Evolutionary conservation across 257 asterid genomes (phyloP).

Genomic region (Lycium ferocissimum): DNA sequence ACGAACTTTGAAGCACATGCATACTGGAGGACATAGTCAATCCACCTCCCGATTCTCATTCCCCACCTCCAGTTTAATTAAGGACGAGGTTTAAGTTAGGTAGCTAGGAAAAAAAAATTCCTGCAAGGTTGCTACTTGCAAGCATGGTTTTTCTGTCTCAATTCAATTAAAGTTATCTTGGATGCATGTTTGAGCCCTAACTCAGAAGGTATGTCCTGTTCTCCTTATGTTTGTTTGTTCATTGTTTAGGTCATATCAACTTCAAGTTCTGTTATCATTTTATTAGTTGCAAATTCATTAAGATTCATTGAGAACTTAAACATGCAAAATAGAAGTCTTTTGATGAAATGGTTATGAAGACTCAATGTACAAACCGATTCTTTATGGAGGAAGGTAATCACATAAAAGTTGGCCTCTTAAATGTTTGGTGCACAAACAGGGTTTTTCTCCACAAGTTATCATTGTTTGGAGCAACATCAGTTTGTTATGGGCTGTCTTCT

Average conservation of each 20-base stretch:
- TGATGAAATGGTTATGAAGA: no score
- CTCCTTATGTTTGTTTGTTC: neutral
- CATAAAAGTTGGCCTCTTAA: no score
- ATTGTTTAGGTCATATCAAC: neutral
- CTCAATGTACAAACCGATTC: no score
- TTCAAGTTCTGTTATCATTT: neutral
- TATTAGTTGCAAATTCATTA: neutral
- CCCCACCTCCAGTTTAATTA: neutral
- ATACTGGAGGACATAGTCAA: neutral
- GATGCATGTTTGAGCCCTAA: constrained; percentile 3
- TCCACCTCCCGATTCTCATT: neutral
- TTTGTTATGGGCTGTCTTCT: no score
- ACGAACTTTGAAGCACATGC: neutral
- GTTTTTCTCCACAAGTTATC: no score
- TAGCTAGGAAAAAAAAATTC: neutral
- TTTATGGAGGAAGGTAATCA: no score
- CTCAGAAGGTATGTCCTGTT: constrained; percentile 14
- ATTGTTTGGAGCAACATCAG: no score
- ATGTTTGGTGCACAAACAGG: no score
- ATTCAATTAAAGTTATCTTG: neutral
- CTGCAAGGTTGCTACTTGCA: neutral
- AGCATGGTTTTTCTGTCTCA: neutral
- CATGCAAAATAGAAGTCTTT: no score
- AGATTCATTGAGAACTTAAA: neutral
- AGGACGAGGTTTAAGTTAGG: neutral